phyloP scores from a whole-genome alignment of 768 basidiomycete genomes.

The Pleurotus salmoneostramineus region DNA sequence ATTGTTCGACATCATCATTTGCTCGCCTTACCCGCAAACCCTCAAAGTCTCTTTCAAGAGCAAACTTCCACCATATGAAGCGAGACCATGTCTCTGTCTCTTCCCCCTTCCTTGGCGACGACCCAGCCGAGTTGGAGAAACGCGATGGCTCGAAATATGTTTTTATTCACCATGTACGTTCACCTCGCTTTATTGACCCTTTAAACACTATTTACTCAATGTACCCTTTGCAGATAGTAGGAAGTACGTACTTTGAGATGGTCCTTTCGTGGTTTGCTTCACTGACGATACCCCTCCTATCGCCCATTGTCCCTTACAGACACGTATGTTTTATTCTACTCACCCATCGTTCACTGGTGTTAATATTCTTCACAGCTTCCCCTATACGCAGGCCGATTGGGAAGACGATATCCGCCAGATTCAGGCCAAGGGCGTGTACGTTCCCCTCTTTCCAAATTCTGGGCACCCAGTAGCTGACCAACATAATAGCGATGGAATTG shows the following conservation, averaged over 20 bases:
- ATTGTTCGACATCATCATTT: not conserved
- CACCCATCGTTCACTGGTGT: not conserved
- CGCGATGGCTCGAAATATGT: constrained; percentile 44
- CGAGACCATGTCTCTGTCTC: no score
- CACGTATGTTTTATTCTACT: constrained; percentile 27
- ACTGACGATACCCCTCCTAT: not conserved
- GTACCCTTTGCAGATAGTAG: constrained; percentile 32
- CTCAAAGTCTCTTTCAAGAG: not conserved
- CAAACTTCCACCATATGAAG: not conserved
- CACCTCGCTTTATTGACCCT: not conserved
- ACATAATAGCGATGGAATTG: constrained; percentile 49
- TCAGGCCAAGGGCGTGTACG: constrained; percentile 37
- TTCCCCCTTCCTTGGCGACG: constrained; percentile 15
- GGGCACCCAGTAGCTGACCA: not conserved
- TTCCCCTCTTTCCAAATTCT: constrained; percentile 1
- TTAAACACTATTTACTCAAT: not conserved
- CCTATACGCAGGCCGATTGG: constrained; percentile 37
- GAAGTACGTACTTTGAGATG: constrained; percentile 39
- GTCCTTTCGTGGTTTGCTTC: not conserved
- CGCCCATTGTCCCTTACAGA: constrained; percentile 22
- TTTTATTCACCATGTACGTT: constrained; percentile 45
- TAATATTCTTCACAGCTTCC: constrained; percentile 24
- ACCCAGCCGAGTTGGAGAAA: constrained; percentile 27
- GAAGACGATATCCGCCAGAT: constrained; percentile 36
- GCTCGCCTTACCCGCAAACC: not conserved